phyloP scores from a whole-genome alignment of 352 stramenopile species.

The Phytophthora ramorum region DNA sequence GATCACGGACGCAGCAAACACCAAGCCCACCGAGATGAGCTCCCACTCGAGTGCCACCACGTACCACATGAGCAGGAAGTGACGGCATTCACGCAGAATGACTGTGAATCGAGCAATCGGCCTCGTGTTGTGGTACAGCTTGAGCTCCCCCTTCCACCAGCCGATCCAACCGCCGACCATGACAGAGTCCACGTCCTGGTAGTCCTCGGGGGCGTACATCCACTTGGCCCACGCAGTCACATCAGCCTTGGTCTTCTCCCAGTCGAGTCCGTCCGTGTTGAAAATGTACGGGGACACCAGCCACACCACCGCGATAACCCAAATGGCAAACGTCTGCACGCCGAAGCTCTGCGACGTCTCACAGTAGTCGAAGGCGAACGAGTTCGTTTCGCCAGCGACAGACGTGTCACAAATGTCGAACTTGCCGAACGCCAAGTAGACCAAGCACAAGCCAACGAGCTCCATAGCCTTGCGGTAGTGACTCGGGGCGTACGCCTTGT shows the following conservation, averaged over 20 bases:
- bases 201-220: constrained; percentile 82
- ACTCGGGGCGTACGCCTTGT: constrained; percentile 77
- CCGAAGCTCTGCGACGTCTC: constrained; percentile 78
- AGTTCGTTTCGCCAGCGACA: constrained; percentile 48
- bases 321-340: constrained; percentile 85
- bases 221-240: constrained; percentile 75
- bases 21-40: constrained; percentile 54
- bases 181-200: constrained; percentile 64
- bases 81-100: constrained; percentile 74
- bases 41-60: constrained; percentile 78
- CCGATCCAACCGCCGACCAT: constrained; percentile 81
- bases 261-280: constrained; percentile 88
- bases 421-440: constrained; percentile 77
- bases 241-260: constrained; percentile 86
- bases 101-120: constrained; percentile 79
- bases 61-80: constrained; percentile 90
- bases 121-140: constrained; percentile 74
- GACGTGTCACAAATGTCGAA: constrained; percentile 68
- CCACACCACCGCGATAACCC: constrained; percentile 79
- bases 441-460: constrained; percentile 71
- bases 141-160: constrained; percentile 86
- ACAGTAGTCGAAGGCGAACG: constrained; percentile 69
- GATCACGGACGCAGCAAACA: constrained; percentile 59
- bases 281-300: constrained; percentile 84
- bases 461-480: constrained; percentile 87